Base-by-base conservation (phyloP, 2,329 filamentous ascomycete genomes). In the Ophiostoma ips region DNA sequence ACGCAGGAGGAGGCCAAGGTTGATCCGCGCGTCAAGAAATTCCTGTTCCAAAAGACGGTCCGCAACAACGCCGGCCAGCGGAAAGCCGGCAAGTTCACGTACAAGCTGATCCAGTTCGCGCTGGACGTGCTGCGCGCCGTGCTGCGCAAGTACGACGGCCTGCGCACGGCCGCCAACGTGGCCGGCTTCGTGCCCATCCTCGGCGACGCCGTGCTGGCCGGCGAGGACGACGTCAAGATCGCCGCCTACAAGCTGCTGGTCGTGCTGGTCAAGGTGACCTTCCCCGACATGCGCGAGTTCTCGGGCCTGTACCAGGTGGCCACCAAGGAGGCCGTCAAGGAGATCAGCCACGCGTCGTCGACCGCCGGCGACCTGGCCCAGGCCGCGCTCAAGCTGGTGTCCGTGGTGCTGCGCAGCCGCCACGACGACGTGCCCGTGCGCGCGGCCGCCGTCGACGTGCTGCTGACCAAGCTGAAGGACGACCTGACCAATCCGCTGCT, bases 401-500 rank as follows among this genome's bases (percentile, higher is more conserved):
- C 88, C 0, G 81, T 87, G 9, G 79, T 95, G 52, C 73, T 98
- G 7, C 80, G 88, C 43, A 89, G 96, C 61, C 77, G 87, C 46
- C 78, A 79, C 53, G 81, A 82, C 56, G 81, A 83, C 56, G 79
- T 92, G 5, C 69, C 76, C 16, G 72, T 96, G 59, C 88, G 85
- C 63, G 85, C 95, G 56, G 79, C 79, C 3, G 84, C 89, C 40
- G 70, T 96, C 18, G 87, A 92, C 41, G 83, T 87, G 63, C 69
- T 98, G 2, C 77, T 96, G 4, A 79, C 81, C 54, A 84, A 86
- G 52, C 71, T 96, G 48, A 84, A 88, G 58, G 81, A 88, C 28
- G 90, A 96, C 60, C 75, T 98, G 45, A 94, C 94, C 30, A 87
- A 96, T 62, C 88, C 90, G 4, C 83, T 95, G 56, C 83, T 89